Evolutionary conservation across 164 flowering plant species (phyloP).

Genomic region (Vitis vinifera): ASM3070453v1 NC_081815.1:3807501-3808000

Average conservation of each 20-base stretch:
- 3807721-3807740: neutral
- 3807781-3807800: neutral
- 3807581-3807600: too few species aligned
- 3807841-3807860: slow-evolving; percentile 50
- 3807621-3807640: too few species aligned
- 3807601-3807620: too few species aligned
- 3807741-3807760: neutral
- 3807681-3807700: too few species aligned
- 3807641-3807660: too few species aligned
- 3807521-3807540: too few species aligned
- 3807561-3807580: too few species aligned
- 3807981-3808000: neutral
- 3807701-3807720: neutral
- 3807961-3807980: slow-evolving; percentile 87
- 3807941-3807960: slow-evolving; percentile 95
- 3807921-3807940: slow-evolving; percentile 86
- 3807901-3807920: slow-evolving; percentile 72
- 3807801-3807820: neutral
- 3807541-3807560: too few species aligned
- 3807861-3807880: slow-evolving; percentile 79
- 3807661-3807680: too few species aligned
- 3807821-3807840: neutral
- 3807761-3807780: neutral
- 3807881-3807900: slow-evolving; percentile 83
- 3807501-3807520: too few species aligned